Percentiles rank a stretch among this genome's conserved stretches.
Evolutionary conservation across 352 stramenopile genomes (phyloP).

Genomic region (Pythium plurisporium): DNA sequence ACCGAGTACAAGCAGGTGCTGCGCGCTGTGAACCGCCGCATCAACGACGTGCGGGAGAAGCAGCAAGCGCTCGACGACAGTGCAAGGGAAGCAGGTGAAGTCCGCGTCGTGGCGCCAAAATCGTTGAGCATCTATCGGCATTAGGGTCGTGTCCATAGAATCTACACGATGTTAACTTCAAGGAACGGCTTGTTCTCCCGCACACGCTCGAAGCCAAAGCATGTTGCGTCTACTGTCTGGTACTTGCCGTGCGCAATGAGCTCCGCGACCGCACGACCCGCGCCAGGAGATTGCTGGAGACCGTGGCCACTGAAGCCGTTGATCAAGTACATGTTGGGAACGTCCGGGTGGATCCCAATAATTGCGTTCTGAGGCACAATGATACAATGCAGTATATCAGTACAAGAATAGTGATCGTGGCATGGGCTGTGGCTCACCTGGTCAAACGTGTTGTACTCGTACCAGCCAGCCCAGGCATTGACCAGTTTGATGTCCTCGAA

Average conservation of each 20-base stretch:
- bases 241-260: slow-evolving; percentile 67
- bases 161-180: slow-evolving; percentile 75
- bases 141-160: slow-evolving; percentile 7
- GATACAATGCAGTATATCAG: not conserved
- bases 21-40: slow-evolving; percentile 46
- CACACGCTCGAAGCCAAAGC: slow-evolving; percentile 68
- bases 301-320: slow-evolving; percentile 85
- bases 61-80: slow-evolving; percentile 2
- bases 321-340: slow-evolving; percentile 78
- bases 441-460: slow-evolving; percentile 88
- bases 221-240: slow-evolving; percentile 68
- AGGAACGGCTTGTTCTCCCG: slow-evolving; percentile 66
- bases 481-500: slow-evolving; percentile 83
- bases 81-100: not conserved
- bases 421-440: slow-evolving; percentile 32
- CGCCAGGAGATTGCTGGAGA: slow-evolving; percentile 73
- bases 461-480: slow-evolving; percentile 75
- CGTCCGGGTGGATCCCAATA: slow-evolving; percentile 70
- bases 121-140: slow-evolving; percentile 69
- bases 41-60: slow-evolving; percentile 48
- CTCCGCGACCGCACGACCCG: slow-evolving; percentile 70
- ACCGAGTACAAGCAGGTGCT: slow-evolving; percentile 63
- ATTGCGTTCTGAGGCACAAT: slow-evolving; percentile 58
- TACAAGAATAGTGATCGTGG: not conserved
- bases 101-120: slow-evolving; percentile 14